Conservation (phyloP, 768 basidiomycete species). For the Lactarius psammicola region DNA sequence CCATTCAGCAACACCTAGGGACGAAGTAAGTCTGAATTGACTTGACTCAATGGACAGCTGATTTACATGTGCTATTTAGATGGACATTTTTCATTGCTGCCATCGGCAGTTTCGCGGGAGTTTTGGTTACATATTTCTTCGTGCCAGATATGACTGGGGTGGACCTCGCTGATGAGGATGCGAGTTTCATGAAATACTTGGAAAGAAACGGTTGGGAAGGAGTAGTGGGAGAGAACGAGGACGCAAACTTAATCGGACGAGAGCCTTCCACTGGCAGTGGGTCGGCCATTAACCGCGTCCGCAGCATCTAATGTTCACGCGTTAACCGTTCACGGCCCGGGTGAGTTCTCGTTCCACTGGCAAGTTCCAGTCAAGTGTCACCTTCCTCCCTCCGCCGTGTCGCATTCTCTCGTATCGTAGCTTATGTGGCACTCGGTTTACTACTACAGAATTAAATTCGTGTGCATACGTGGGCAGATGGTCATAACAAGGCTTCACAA, state of each 20-base stretch:
- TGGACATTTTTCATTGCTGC: conserved; percentile 71
- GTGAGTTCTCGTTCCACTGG: too few relatives aligned
- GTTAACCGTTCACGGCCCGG: conserved; percentile 10
- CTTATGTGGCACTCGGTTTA: neutral
- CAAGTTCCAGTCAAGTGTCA: neutral
- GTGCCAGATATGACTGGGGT: too few relatives aligned
- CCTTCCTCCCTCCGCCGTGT: conserved; percentile 20
- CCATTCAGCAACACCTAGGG: conserved; percentile 63
- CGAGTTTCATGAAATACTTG: too few relatives aligned
- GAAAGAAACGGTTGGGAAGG: too few relatives aligned
- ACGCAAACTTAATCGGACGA: too few relatives aligned
- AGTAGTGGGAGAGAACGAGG: too few relatives aligned
- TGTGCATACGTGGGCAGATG: neutral
- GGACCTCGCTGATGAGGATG: too few relatives aligned
- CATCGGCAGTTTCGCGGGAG: too few relatives aligned
- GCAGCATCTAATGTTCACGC: too few relatives aligned
- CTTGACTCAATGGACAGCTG: neutral
- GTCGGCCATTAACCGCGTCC: too few relatives aligned
- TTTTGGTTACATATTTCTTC: too few relatives aligned
- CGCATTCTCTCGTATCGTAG: neutral
- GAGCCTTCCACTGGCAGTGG: too few relatives aligned
- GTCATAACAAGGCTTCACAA: neutral
- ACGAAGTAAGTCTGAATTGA: conserved; percentile 45
- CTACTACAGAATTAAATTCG: neutral
- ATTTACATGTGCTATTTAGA: conserved; percentile 34